These are phyloP conservation scores for Adansonia grandidieri DNA, from an alignment of 441 rosid genomes.

Conservation along the genomic window DNA sequence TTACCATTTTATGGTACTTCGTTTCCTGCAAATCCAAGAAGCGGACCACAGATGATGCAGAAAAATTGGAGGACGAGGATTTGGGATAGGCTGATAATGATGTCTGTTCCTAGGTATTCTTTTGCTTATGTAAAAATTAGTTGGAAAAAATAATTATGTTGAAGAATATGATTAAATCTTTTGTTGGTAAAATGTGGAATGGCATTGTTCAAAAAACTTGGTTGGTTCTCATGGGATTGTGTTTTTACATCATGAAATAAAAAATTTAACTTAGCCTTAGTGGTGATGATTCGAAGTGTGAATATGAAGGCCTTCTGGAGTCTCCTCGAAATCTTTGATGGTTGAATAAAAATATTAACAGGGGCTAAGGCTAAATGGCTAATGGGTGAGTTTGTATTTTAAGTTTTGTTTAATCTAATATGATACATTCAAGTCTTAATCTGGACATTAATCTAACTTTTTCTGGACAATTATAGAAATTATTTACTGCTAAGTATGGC, in stretches of 20 bases:
- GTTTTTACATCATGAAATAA: neutral
- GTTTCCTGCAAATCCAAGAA: slow-evolving; percentile 34
- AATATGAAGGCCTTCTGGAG: neutral
- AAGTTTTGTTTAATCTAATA: too few species aligned
- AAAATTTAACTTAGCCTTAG: neutral
- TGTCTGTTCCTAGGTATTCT: neutral
- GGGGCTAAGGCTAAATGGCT: too few species aligned
- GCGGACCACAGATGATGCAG: slow-evolving; percentile 29
- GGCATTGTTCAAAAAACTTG: neutral
- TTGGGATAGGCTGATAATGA: neutral
- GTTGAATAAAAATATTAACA: neutral
- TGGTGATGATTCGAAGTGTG: neutral
- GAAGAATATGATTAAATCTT: neutral
- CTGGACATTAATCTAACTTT: too few species aligned
- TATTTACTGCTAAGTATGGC: too few species aligned
- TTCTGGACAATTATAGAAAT: too few species aligned
- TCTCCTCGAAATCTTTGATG: too few species aligned
- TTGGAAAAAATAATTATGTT: neutral
- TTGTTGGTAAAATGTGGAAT: neutral
- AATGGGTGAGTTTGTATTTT: too few species aligned
- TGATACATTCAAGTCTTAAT: too few species aligned
- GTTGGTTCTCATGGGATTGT: neutral
- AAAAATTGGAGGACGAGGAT: slow-evolving; percentile 24
- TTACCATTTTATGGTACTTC: slow-evolving; percentile 37
- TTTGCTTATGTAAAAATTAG: neutral